A percentile compares a stretch with the other conserved stretches of the same genome.
phyloP scores from a whole-genome alignment of 306 rosid genomes.

The Rosa chinensis region DNA sequence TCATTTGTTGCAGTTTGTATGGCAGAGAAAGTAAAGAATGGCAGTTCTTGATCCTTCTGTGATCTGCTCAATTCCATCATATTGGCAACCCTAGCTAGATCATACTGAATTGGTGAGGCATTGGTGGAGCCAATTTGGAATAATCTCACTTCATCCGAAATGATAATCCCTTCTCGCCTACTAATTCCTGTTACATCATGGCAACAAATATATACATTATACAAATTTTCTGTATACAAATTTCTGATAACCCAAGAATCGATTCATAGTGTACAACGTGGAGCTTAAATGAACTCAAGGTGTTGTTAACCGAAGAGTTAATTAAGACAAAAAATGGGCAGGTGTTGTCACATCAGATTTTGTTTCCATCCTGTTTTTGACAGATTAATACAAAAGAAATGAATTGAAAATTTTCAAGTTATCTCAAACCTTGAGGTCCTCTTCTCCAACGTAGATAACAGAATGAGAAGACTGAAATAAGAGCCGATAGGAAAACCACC shows the following conservation, averaged over 20 bases:
- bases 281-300: background rate
- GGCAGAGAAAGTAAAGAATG: constrained; percentile 14
- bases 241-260: background rate
- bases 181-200: background rate
- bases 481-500: background rate
- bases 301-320: too few relatives aligned
- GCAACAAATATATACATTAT: background rate
- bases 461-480: background rate
- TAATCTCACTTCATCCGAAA: constrained; percentile 19
- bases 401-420: too few relatives aligned
- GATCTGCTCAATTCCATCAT: constrained; percentile 6
- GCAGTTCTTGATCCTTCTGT: constrained; percentile 16
- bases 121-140: constrained; percentile 6
- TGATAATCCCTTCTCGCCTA: background rate
- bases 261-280: background rate
- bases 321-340: too few relatives aligned
- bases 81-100: constrained; percentile 1
- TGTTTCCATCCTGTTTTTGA: too few relatives aligned
- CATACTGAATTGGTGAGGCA: constrained; percentile 13
- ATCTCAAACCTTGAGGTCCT: constrained; percentile 11
- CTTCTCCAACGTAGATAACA: background rate
- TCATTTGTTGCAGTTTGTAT: constrained; percentile 14
- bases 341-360: too few relatives aligned
- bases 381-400: too few relatives aligned
- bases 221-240: background rate